A percentile compares a stretch with the other conserved stretches of the same genome.
phyloP scores from a whole-genome alignment of 129 eudicot genomes.

The Helichrysum umbraculigerum region DNA sequence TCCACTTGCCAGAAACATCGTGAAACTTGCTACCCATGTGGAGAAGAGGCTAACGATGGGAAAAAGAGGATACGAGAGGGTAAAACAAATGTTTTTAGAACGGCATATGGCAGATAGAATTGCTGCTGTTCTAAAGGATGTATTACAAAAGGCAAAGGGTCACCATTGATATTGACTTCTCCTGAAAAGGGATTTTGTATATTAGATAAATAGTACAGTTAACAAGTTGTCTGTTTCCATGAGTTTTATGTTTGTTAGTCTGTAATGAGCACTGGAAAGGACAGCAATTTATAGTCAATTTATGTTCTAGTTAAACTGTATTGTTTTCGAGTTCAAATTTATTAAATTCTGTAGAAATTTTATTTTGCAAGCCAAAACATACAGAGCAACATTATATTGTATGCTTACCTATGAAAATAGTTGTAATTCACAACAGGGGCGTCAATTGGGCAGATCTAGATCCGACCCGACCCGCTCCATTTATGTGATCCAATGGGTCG shows the following conservation, averaged over 20 bases:
- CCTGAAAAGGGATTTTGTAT: slow-evolving; percentile 24
- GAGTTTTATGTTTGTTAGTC: slow-evolving; percentile 20
- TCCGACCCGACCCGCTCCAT: too few relatives aligned
- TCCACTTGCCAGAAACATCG: slow-evolving; percentile 77
- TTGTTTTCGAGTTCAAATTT: neutral
- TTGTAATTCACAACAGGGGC: too few relatives aligned
- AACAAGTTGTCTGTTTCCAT: neutral
- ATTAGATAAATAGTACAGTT: slow-evolving; percentile 21
- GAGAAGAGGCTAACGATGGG: slow-evolving; percentile 85
- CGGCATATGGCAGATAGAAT: slow-evolving; percentile 79
- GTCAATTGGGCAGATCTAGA: too few relatives aligned
- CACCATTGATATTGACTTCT: neutral
- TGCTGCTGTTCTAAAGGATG: slow-evolving; percentile 66
- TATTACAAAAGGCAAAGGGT: slow-evolving; percentile 51
- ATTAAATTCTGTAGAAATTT: neutral
- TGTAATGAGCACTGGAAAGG: slow-evolving; percentile 14
- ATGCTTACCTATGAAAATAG: neutral
- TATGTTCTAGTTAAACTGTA: slow-evolving; percentile 6
- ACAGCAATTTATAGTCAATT: slow-evolving; percentile 3
- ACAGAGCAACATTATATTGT: too few relatives aligned
- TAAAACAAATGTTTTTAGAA: slow-evolving; percentile 74
- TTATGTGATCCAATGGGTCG: too few relatives aligned
- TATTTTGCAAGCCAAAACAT: neutral
- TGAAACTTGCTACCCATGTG: slow-evolving; percentile 69
- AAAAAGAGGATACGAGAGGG: slow-evolving; percentile 72